Evolutionary conservation across 2,329 filamentous ascomycete genomes (phyloP).

Genomic region (Xylaria sp.): DNA sequence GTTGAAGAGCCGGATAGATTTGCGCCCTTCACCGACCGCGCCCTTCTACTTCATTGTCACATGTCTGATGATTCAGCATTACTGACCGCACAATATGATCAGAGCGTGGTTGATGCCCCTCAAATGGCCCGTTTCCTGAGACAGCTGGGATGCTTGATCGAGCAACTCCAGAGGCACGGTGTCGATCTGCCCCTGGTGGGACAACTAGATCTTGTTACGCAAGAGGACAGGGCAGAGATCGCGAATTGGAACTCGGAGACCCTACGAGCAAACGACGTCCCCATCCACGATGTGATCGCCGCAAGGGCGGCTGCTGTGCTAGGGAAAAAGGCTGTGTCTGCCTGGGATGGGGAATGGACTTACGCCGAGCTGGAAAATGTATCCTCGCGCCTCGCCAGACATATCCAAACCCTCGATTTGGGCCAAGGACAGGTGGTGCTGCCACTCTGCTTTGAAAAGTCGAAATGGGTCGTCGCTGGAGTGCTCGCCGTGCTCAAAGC

Average conservation of each 20-base stretch:
- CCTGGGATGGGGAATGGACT: slow-evolving; percentile 30
- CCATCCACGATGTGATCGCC: slow-evolving; percentile 22
- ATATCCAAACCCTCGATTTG: slow-evolving; percentile 15
- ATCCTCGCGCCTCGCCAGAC: slow-evolving; percentile 19
- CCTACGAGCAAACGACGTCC: neutral
- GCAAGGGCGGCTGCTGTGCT: slow-evolving; percentile 3
- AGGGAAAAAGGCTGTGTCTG: slow-evolving; percentile 20
- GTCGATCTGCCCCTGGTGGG: slow-evolving; percentile 15
- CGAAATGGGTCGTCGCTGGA: slow-evolving; percentile 25
- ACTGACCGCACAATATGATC: slow-evolving; percentile 26
- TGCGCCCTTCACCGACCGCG: slow-evolving; percentile 23
- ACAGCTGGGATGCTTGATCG: slow-evolving; percentile 27
- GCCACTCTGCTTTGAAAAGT: slow-evolving; percentile 30
- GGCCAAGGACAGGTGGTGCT: slow-evolving; percentile 9
- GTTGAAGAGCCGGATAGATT: slow-evolving; percentile 24
- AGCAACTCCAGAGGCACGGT: slow-evolving; percentile 23
- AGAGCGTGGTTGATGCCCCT: slow-evolving; percentile 11
- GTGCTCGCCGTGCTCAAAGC: slow-evolving; percentile 30
- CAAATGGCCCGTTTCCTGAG: slow-evolving; percentile 25
- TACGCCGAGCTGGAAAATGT: slow-evolving; percentile 27
- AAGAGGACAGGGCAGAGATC: slow-evolving; percentile 26
- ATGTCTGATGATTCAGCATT: slow-evolving; percentile 20
- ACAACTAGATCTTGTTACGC: slow-evolving; percentile 23
- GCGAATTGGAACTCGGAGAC: slow-evolving; percentile 19
- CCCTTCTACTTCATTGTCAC: slow-evolving; percentile 25